Evolutionary conservation across 352 stramenopile species (phyloP), one percentile per base, ranked within the genome.

Genomic region (Plasmopara viticola): DNA sequence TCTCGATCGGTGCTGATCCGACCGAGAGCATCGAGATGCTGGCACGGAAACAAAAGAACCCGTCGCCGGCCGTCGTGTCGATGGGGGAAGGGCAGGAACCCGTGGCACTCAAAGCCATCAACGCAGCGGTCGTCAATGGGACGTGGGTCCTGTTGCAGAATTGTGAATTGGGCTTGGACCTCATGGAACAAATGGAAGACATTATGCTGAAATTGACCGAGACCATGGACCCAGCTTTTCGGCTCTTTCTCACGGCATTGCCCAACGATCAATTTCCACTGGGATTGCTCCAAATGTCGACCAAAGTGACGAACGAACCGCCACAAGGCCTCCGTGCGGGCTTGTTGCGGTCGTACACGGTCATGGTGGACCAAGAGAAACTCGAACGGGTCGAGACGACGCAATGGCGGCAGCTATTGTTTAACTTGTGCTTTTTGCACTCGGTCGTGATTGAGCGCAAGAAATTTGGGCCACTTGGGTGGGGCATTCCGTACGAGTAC

Each of bases 321-420:
- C 96, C 96, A 5, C 85, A 97, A 55, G 96, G 96, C 10, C 68
- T 99, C 10, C 90, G 95, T 15, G 96, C 96, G 4, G 96, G 95
- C 20, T 62, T 99, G 29, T 61, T 99, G 37, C 89, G 95, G 5
- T 98, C 90, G 29, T 99, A 98, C 78, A 98, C 94, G 13, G 92
- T 98, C 37, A 98, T 98, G 82, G 95, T 99, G n/a, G 95, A 98
- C 71, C 95, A 99, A 73, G 96, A 99, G 69, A 97, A 97, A 37
- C 72, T 98, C 14, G 95, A 98, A 66, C 80, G 94, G 48, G 91
- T 99, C 9, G 95, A 99, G 59, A 98, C 92, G 39, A 76, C 81
- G 18, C 91, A 98, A 70, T 99, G 96, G 96, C 78, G 94, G 5
- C 92, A 99, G 52, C 59, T 99, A 14, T 68, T 99, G 14, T 99